A percentile compares a stretch with the other conserved stretches of the same genome.
These are phyloP conservation scores for Hsuehochloa calcarea DNA, from an alignment of 176 grass and related monocot genomes.

Conservation along the genomic window DNA sequence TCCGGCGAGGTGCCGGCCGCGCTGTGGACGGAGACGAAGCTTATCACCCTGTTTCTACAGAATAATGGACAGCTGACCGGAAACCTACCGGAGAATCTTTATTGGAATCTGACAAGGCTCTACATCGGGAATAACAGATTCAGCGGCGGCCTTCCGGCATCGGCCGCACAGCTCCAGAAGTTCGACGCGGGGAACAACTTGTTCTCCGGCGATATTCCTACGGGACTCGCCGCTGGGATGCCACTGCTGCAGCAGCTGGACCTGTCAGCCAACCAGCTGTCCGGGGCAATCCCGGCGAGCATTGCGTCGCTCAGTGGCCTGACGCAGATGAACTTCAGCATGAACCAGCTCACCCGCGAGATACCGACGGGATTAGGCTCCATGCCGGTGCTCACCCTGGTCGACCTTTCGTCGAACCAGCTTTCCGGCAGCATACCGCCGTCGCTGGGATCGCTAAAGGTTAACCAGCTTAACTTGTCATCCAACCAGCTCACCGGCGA, in stretches of 20 bases:
- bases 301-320: constrained; percentile 34
- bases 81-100: constrained; percentile 49
- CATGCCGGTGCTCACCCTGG: constrained; percentile 61
- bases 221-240: constrained; percentile 39
- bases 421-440: constrained; percentile 65
- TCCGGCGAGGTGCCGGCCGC: constrained; percentile 55
- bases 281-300: constrained; percentile 42
- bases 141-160: constrained; percentile 45
- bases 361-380: constrained; percentile 60
- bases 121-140: constrained; percentile 57
- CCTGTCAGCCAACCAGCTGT: constrained; percentile 53
- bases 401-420: constrained; percentile 73
- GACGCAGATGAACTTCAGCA: constrained; percentile 51
- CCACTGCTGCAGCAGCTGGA: constrained; percentile 45
- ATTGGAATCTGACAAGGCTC: constrained; percentile 54
- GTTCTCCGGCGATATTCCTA: constrained; percentile 59
- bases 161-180: constrained; percentile 26
- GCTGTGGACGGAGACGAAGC: constrained; percentile 64
- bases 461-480: constrained; percentile 63
- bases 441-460: constrained; percentile 38
- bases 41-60: constrained; percentile 42
- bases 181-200: constrained; percentile 50
- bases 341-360: constrained; percentile 54
- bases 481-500: constrained; percentile 67
- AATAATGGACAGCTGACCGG: constrained; percentile 56